phyloP scores from a whole-genome alignment of 257 asterid species.

The Plantago elongata region DNA sequence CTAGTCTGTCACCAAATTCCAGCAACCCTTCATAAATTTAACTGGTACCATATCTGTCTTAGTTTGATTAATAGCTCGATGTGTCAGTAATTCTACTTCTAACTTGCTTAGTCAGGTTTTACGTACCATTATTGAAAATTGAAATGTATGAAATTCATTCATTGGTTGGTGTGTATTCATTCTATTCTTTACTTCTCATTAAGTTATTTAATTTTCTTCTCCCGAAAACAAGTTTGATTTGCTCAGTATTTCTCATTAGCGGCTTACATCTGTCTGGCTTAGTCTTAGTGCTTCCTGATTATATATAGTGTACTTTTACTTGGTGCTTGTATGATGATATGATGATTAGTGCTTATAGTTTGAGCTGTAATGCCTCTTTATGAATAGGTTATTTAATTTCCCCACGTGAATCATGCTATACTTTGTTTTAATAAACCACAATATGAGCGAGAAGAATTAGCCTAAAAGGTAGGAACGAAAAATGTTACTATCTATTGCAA shows the following conservation, averaged over 20 bases:
- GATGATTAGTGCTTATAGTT: too few relatives aligned
- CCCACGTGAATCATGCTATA: too few relatives aligned
- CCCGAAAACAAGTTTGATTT: not conserved
- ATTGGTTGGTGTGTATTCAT: not conserved
- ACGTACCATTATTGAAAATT: constrained; percentile 5
- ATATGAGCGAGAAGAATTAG: too few relatives aligned
- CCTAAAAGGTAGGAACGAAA: too few relatives aligned
- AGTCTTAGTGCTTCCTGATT: not conserved
- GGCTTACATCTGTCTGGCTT: not conserved
- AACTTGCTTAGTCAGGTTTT: constrained; percentile 14
- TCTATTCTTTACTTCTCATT: constrained; percentile 1
- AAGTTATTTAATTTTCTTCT: not conserved
- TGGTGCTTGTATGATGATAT: constrained; percentile 5
- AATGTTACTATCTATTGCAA: too few relatives aligned
- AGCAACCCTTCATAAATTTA: constrained; percentile 46
- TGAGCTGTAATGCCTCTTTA: too few relatives aligned
- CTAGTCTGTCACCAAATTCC: constrained; percentile 10
- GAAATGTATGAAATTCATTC: not conserved
- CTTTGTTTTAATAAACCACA: too few relatives aligned
- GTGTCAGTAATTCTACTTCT: not conserved
- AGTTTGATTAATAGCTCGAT: constrained; percentile 10
- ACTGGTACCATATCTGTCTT: constrained; percentile 8
- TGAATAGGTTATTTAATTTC: too few relatives aligned
- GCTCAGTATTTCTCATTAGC: not conserved
- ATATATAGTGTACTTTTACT: not conserved